A percentile compares a stretch with the other conserved stretches of the same genome.
These are phyloP conservation scores for Trametes meyenii DNA, from an alignment of 768 basidiomycete species.

Conservation along the genomic window DNA sequence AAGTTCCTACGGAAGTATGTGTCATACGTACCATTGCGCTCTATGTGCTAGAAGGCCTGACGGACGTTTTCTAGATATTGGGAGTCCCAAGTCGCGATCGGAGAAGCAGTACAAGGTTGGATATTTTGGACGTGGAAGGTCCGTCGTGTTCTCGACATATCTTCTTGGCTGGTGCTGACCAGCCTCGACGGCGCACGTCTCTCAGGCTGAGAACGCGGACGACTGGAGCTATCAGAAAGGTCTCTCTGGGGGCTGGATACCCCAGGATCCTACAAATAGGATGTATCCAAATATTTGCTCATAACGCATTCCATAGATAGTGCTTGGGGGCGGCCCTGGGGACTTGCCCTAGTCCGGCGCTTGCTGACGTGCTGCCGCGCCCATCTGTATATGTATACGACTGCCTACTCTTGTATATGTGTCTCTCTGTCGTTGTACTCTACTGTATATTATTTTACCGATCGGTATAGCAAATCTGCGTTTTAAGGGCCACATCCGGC, in stretches of 20 bases:
- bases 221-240: slow-evolving; percentile 81
- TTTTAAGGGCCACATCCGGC: too few relatives aligned
- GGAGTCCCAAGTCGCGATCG: slow-evolving; percentile 78
- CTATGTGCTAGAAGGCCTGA: not conserved
- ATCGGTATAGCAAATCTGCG: too few relatives aligned
- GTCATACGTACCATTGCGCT: not conserved
- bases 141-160: slow-evolving; percentile 15
- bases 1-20: slow-evolving; percentile 62
- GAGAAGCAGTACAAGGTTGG: slow-evolving; percentile 74
- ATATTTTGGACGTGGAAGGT: slow-evolving; percentile 83
- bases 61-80: slow-evolving; percentile 53
- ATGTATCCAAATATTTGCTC: slow-evolving; percentile 65
- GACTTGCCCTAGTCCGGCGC: too few relatives aligned
- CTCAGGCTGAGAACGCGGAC: slow-evolving; percentile 64
- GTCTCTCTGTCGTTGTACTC: not conserved
- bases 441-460: not conserved
- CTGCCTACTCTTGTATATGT: too few relatives aligned
- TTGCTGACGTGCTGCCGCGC: too few relatives aligned
- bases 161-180: not conserved
- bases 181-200: too few relatives aligned
- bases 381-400: too few relatives aligned
- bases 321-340: not conserved
- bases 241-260: slow-evolving; percentile 77
- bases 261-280: slow-evolving; percentile 66
- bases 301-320: not conserved